Percentiles rank a stretch among this genome's conserved stretches.
Evolutionary conservation across 169 alveolate species (phyloP).

Genomic region (Plasmodium sp.): DNA sequence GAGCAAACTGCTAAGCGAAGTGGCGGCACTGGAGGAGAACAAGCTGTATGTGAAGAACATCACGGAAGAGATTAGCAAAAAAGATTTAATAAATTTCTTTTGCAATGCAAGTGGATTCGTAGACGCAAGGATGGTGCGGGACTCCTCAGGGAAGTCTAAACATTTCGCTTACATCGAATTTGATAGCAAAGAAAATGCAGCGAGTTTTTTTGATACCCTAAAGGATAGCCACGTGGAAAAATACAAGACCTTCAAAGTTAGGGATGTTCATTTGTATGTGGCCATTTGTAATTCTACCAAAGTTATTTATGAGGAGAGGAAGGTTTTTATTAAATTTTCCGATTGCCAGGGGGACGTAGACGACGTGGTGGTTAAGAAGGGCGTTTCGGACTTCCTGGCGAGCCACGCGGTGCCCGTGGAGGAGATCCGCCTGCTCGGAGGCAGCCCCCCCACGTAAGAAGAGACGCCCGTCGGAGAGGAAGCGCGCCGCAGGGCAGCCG

Average conservation of each 20-base stretch:
- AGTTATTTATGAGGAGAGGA: slow-evolving; percentile 80
- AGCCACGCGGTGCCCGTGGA: slow-evolving; percentile 55
- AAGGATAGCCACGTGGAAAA: slow-evolving; percentile 26
- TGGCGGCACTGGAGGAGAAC: slow-evolving; percentile 19
- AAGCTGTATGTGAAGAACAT: slow-evolving; percentile 48
- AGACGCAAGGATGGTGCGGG: slow-evolving; percentile 22
- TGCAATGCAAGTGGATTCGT: slow-evolving; percentile 16
- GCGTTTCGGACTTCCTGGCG: slow-evolving; percentile 62
- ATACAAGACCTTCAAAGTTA: slow-evolving; percentile 9
- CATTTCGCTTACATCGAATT: slow-evolving; percentile 77
- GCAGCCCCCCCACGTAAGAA: neutral
- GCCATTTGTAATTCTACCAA: slow-evolving; percentile 78
- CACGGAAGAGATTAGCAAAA: slow-evolving; percentile 13
- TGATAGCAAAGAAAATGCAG: slow-evolving; percentile 76
- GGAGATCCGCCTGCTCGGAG: neutral
- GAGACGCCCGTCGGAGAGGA: neutral
- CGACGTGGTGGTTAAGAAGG: slow-evolving; percentile 50
- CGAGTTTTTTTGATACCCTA: slow-evolving; percentile 25
- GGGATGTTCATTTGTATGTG: neutral
- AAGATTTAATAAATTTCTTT: slow-evolving; percentile 13
- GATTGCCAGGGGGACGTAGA: slow-evolving; percentile 46
- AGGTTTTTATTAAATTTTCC: slow-evolving; percentile 76
- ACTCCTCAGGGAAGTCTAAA: slow-evolving; percentile 6
- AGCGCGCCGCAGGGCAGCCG: neutral
- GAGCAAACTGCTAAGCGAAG: slow-evolving; percentile 1